Evolutionary conservation across 2,329 filamentous ascomycete species (phyloP).

Genomic region (Cladosporium sp.): DNA sequence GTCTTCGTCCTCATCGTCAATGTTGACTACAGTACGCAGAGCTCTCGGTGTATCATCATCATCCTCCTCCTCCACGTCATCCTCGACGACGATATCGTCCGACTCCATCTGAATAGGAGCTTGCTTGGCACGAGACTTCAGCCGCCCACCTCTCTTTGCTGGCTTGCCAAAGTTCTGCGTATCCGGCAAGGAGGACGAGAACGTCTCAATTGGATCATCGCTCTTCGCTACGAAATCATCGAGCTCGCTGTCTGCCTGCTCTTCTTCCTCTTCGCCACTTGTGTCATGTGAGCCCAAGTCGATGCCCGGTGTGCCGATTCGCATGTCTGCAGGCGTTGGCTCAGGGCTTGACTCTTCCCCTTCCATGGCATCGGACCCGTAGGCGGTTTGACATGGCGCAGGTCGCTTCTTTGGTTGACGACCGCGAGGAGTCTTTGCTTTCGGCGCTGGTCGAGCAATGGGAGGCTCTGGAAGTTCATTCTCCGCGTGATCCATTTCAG

Average conservation of each 20-base stretch:
- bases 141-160: neutral
- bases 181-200: slow-evolving; percentile 25
- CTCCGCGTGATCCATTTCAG: neutral
- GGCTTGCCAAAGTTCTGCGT: slow-evolving; percentile 9
- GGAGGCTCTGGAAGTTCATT: slow-evolving; percentile 13
- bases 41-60: neutral
- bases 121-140: slow-evolving; percentile 1
- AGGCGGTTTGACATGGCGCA: slow-evolving; percentile 4
- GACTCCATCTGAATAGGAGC: slow-evolving; percentile 1
- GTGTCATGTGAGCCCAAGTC: slow-evolving; percentile 44
- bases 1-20: slow-evolving; percentile 2
- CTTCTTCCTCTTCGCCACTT: slow-evolving; percentile 39
- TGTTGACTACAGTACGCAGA: neutral
- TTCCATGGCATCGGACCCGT: slow-evolving; percentile 31
- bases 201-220: slow-evolving; percentile 35
- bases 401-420: slow-evolving; percentile 19
- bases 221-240: slow-evolving; percentile 43
- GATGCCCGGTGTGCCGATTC: slow-evolving; percentile 33
- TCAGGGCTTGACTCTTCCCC: slow-evolving; percentile 31
- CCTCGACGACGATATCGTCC: neutral
- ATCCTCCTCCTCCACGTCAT: neutral
- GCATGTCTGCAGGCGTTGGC: slow-evolving; percentile 32
- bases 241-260: slow-evolving; percentile 42
- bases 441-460: slow-evolving; percentile 6
- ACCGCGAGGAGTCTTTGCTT: slow-evolving; percentile 17